Conservation (phyloP, 106 monocot genomes). For the Apostasia ramifera region DNA sequence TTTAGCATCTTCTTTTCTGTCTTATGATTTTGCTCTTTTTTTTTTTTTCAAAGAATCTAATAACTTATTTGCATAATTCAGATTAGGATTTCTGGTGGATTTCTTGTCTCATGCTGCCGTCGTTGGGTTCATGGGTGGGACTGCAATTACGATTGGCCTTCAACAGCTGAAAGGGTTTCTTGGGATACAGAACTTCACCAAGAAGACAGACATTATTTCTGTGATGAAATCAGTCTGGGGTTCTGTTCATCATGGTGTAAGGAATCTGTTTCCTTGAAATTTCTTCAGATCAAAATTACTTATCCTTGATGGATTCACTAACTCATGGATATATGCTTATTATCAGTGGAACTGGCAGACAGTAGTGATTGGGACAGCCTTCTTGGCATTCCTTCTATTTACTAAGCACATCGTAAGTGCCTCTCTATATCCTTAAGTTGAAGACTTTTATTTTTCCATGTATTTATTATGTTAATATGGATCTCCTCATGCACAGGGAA, state of each 20-base stretch:
- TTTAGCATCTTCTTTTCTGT: not conserved
- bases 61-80: slow-evolving; percentile 9
- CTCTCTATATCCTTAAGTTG: not conserved
- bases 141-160: slow-evolving; percentile 59
- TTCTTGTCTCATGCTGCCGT: slow-evolving; percentile 73
- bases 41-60: not conserved
- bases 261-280: not conserved
- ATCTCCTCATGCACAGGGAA: slow-evolving; percentile 31
- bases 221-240: slow-evolving; percentile 58
- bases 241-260: slow-evolving; percentile 47
- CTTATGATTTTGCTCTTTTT: not conserved
- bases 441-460: too few relatives aligned
- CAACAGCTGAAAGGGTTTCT: slow-evolving; percentile 76
- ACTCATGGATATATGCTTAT: not conserved
- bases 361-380: slow-evolving; percentile 41
- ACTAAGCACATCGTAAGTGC: slow-evolving; percentile 59
- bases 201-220: slow-evolving; percentile 46
- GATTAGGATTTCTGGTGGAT: slow-evolving; percentile 59
- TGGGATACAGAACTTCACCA: slow-evolving; percentile 55
- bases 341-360: slow-evolving; percentile 86
- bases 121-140: slow-evolving; percentile 72
- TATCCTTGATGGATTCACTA: not conserved
- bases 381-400: slow-evolving; percentile 50
- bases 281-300: not conserved
- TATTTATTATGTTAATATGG: not conserved